A percentile compares a stretch with the other conserved stretches of the same genome.
Evolutionary conservation across 2,329 filamentous ascomycete genomes (phyloP).

Genomic region (Neonectria magnoliae): DNA sequence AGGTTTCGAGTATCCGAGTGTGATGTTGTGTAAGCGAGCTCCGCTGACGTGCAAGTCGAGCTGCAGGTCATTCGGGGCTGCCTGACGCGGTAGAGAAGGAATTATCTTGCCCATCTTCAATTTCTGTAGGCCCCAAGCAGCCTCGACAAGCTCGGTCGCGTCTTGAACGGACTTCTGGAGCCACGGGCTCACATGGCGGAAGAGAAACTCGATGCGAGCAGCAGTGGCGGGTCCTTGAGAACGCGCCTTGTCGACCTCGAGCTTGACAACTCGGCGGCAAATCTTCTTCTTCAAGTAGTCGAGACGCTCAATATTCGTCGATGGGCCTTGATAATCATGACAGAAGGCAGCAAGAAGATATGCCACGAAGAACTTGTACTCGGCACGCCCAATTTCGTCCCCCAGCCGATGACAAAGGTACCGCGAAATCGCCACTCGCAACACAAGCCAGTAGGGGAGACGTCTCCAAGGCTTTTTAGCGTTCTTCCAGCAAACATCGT

Average conservation of each 20-base stretch:
- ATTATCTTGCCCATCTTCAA: conserved; percentile 32
- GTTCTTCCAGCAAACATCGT: conserved; percentile 66
- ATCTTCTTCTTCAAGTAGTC: conserved; percentile 41
- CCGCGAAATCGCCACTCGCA: conserved; percentile 68
- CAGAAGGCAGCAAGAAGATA: conserved; percentile 59
- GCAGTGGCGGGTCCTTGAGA: conserved; percentile 16
- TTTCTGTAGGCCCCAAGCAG: conserved; percentile 35
- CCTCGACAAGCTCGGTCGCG: conserved; percentile 28
- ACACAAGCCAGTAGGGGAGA: conserved; percentile 69
- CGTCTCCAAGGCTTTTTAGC: conserved; percentile 69
- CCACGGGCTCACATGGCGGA: conserved; percentile 22
- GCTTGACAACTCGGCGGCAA: conserved; percentile 38
- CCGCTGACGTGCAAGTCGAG: conserved; percentile 35
- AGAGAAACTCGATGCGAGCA: conserved; percentile 31
- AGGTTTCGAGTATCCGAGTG: conserved; percentile 24
- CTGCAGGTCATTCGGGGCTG: conserved; percentile 25
- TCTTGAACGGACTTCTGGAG: conserved; percentile 20
- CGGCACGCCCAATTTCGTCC: conserved; percentile 41
- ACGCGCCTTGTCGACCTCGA: conserved; percentile 34
- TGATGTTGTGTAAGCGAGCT: conserved; percentile 19
- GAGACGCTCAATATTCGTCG: conserved; percentile 28
- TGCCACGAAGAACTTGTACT: conserved; percentile 68
- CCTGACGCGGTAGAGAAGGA: conserved; percentile 32
- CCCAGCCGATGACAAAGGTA: conserved; percentile 55
- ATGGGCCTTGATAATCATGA: conserved; percentile 43